Evolutionary conservation across 805 yeast species (phyloP).

Genomic region (Candida ipomoeae): DNA sequence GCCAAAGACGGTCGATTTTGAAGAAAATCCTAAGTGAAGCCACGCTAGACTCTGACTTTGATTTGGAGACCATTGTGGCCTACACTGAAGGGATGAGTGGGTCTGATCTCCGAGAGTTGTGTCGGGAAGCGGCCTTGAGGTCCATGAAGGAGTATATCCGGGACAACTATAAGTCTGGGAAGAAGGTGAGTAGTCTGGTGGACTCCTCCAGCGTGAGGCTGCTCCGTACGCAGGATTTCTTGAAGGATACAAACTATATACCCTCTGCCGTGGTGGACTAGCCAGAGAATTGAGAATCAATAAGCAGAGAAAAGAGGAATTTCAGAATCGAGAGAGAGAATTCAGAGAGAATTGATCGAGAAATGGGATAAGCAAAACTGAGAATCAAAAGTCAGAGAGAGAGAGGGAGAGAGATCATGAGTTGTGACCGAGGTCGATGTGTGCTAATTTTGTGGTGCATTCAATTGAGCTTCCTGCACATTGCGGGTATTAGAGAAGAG

Average conservation of each 20-base stretch:
- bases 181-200: slow-evolving; percentile 20
- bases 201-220: slow-evolving; percentile 53
- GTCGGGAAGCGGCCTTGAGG: slow-evolving; percentile 88
- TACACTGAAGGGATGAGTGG: slow-evolving; percentile 76
- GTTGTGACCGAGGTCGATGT: too few species aligned
- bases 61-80: slow-evolving; percentile 54
- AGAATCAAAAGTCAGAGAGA: too few species aligned
- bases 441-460: not conserved
- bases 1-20: slow-evolving; percentile 68
- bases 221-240: slow-evolving; percentile 59
- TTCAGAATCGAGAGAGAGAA: not conserved
- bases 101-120: slow-evolving; percentile 83
- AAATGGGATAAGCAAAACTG: too few species aligned
- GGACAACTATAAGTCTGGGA: slow-evolving; percentile 45
- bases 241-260: slow-evolving; percentile 25
- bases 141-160: slow-evolving; percentile 84
- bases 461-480: not conserved
- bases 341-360: too few species aligned
- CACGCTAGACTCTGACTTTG: slow-evolving; percentile 55
- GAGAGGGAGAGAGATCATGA: too few species aligned
- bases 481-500: too few species aligned
- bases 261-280: slow-evolving; percentile 15
- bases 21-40: slow-evolving; percentile 65
- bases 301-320: not conserved
- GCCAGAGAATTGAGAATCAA: not conserved